Evolutionary conservation across 495 filamentous ascomycete species (phyloP), one percentile per base, ranked within the genome.

Genomic region (Letharia columbiana): DNA sequence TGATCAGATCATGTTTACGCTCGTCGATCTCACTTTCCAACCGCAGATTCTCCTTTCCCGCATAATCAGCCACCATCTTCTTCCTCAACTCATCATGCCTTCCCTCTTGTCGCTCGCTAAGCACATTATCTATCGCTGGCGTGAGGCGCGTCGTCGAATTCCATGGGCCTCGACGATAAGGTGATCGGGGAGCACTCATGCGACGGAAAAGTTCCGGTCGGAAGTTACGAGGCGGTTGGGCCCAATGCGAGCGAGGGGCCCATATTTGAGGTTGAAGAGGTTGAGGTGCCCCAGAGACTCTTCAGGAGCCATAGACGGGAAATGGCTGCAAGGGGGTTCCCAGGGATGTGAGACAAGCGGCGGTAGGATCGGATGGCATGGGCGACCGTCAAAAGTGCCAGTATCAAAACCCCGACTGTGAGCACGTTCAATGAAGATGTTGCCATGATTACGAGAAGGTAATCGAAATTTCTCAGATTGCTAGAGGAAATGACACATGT

Each of bases 11-110:
- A 8, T 64, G 67, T n/a, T 84, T 17, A 31, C 78, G 72, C 10
- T 69, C 64, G 64, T 84, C 81, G 33, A 86, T 73, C 4, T 75
- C 73, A 15, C 63, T 47, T 68, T 86, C 82, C 7, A 82, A 67
- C n/a, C 73, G 59, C 18, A 73, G 69, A 39, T 75, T 75, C n/a
- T 84, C 81, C 71, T 79, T 82, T 42, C 82, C 81, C 1, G 77
- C 71, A 66, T 85, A 85, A 65, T 39, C 63, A 23, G 63, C n/a
- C 33, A 28, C 31, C 54, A 65, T 37, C 11, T 77, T 40, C 77
- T 71, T 17, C 74, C 72, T 2, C 69, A 74, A 18, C 69, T 75
- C 67, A 81, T 79, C 18, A 72, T 74, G 31, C 65, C 69, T 23
- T 0, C 45, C 18, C 41, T 56, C 37, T 3, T 40, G 33, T 9